Base-by-base conservation (phyloP, 2,329 filamentous ascomycete species). In the Fusarium denticulatum region DNA sequence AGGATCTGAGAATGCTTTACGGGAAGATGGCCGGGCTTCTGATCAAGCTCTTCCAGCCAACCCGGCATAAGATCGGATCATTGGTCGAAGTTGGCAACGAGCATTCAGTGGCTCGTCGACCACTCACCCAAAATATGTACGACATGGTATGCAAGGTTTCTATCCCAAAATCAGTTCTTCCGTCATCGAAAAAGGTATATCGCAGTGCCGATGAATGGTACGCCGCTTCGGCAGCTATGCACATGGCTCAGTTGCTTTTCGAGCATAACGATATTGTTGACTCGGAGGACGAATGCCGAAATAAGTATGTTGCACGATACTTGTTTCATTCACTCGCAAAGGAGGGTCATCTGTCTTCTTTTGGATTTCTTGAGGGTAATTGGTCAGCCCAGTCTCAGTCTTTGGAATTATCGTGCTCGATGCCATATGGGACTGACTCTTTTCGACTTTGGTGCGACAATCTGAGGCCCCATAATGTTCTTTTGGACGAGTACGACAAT, bases 111-210 rank as follows among this genome's bases (percentile, higher is more conserved):
- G 71, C 59, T 16, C 67, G 76, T 42, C 78, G 82, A 28, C 83
- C 84, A 7, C 60, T 86, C 9, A 83, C 81, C 2, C 75, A 80
- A 7, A 83, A 84, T 61, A 85, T 86, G 82, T 85, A 82, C 62
- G 79, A 84, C 42, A 73, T 83, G 50, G 46, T 81, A 20, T 72
- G 60, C 12, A 52, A 77, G 7, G 69, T 73, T 42, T 77, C 75
- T 36, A 70, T 58, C 22, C 55, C 55, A 28, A 36, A 45, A n/a
- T 28, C 30, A 36, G 30, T 52, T 12, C 34, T 32, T 24, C 57
- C 57, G 7, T 14, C 32, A 50, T 18, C 42, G 49, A 34, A 28
- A 28, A 72, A 64, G 11, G 80, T 75, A 0, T 81, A 77, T 22
- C 7, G 34, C 8, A 77, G 64, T 30, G 77, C 82, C 4, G 80